These are phyloP conservation scores for Fusarium annulatum DNA, from an alignment of 2,329 filamentous ascomycete species.

Conservation along the genomic window DNA sequence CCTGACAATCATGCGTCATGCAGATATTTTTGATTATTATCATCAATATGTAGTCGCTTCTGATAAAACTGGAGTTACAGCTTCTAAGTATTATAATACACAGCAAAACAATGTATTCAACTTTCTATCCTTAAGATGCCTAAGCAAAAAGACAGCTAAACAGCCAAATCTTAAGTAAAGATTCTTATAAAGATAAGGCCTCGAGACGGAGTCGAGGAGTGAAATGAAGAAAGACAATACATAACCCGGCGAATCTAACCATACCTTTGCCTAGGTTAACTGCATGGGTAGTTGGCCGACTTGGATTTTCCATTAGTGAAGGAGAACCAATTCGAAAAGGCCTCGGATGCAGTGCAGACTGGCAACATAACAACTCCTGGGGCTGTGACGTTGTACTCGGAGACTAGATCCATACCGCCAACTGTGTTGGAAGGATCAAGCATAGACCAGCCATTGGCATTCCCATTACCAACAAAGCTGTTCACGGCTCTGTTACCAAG, in stretches of 20 bases:
- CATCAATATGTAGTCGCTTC: no score
- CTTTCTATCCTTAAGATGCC: neutral
- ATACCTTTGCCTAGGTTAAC: neutral
- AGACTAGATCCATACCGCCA: neutral
- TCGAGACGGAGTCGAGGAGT: no score
- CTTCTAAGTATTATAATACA: neutral
- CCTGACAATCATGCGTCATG: neutral
- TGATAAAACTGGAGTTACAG: rapidly evolving
- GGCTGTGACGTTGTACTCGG: neutral
- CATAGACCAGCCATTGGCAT: neutral
- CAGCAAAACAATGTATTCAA: neutral
- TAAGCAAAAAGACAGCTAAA: no score
- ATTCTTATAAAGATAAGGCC: rapidly evolving
- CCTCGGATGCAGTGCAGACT: neutral
- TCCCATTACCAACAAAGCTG: neutral
- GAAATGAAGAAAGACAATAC: neutral
- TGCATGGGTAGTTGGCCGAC: neutral
- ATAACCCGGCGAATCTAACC: rapidly evolving
- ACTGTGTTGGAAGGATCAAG: neutral
- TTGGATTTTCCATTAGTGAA: neutral
- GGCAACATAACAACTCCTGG: neutral
- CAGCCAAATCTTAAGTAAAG: rapidly evolving
- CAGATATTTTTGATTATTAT: rapidly evolving
- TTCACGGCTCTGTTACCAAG: neutral
- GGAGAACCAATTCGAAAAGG: neutral